Evolutionary conservation across 768 basidiomycete genomes (phyloP).

Genomic region (Hysterangium stoloniferum): DNA sequence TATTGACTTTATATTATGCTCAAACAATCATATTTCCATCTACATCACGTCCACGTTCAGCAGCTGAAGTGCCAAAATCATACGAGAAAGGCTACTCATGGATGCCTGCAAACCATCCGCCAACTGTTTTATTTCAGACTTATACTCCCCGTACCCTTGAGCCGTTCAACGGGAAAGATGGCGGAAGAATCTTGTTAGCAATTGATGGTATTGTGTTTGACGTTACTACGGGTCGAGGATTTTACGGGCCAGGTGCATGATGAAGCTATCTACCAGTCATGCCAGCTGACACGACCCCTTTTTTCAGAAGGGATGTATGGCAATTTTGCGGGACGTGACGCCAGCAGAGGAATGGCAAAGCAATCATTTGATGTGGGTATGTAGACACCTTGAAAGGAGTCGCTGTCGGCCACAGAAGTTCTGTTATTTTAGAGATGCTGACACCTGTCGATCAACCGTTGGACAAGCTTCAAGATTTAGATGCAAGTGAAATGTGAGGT

Average conservation of each 20-base stretch:
- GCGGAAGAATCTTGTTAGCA: conserved; percentile 72
- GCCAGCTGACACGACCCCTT: conserved; percentile 3
- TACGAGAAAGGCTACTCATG: conserved; percentile 86
- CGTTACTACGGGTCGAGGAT: conserved; percentile 79
- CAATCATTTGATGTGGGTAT: conserved; percentile 90
- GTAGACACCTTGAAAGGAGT: conserved; percentile 20
- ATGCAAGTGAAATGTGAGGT: conserved; percentile 76
- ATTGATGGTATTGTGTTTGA: conserved; percentile 90
- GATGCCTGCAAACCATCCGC: conserved; percentile 79
- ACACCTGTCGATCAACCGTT: conserved; percentile 81
- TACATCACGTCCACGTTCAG: conserved; percentile 28
- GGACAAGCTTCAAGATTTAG: conserved; percentile 76
- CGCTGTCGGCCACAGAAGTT: conserved; percentile 2
- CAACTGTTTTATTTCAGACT: conserved; percentile 65
- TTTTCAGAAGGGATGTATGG: conserved; percentile 86
- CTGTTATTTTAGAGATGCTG: conserved; percentile 63
- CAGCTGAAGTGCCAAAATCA: conserved; percentile 48
- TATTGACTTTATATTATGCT: conserved; percentile 73
- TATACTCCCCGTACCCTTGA: conserved; percentile 74
- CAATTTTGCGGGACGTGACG: conserved; percentile 95
- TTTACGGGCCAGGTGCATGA: conserved; percentile 87
- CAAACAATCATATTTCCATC: conserved; percentile 69
- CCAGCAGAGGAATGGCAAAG: conserved; percentile 94
- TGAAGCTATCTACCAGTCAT: background rate
- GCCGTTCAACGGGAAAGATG: conserved; percentile 56